Conservation (phyloP, 805 yeast genomes). For the Metahyphopichia silvanorum region DNA sequence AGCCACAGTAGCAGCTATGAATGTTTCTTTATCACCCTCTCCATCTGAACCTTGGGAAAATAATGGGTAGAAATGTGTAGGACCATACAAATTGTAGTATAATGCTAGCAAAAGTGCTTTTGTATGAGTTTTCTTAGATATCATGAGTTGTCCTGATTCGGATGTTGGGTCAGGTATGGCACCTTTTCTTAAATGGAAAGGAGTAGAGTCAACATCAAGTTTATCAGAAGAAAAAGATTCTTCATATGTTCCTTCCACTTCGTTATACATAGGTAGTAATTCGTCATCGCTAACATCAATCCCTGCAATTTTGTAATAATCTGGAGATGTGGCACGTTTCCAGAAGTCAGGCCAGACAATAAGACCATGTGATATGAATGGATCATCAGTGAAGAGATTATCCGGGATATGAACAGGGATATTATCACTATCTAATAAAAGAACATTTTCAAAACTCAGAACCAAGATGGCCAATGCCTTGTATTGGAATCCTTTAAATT, state of each 20-base stretch:
- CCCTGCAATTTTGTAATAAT: constrained; percentile 66
- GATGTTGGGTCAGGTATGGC: constrained; percentile 29
- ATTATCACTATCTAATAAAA: constrained; percentile 74
- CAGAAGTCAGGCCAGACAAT: constrained; percentile 87
- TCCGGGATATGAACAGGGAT: constrained; percentile 68
- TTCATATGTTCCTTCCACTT: constrained; percentile 20
- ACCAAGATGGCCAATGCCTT: constrained; percentile 39
- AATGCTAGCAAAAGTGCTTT: constrained; percentile 35
- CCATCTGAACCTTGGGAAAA: constrained; percentile 52
- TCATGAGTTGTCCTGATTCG: constrained; percentile 43
- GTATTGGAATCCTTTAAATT: constrained; percentile 42
- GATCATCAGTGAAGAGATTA: constrained; percentile 51
- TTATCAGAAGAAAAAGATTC: background rate
- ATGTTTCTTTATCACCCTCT: constrained; percentile 83
- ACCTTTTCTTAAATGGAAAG: constrained; percentile 31
- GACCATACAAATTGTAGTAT: constrained; percentile 42
- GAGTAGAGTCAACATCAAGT: constrained; percentile 8
- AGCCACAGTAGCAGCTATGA: constrained; percentile 63
- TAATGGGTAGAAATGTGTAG: constrained; percentile 38
- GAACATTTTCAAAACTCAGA: constrained; percentile 61
- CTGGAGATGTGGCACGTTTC: constrained; percentile 79
- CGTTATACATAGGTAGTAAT: constrained; percentile 32
- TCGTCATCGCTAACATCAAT: constrained; percentile 27
- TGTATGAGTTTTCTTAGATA: constrained; percentile 35
- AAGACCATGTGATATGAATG: constrained; percentile 52